phyloP scores from a whole-genome alignment of 2,329 filamentous ascomycete genomes.

The Orbilia oligospora region DNA sequence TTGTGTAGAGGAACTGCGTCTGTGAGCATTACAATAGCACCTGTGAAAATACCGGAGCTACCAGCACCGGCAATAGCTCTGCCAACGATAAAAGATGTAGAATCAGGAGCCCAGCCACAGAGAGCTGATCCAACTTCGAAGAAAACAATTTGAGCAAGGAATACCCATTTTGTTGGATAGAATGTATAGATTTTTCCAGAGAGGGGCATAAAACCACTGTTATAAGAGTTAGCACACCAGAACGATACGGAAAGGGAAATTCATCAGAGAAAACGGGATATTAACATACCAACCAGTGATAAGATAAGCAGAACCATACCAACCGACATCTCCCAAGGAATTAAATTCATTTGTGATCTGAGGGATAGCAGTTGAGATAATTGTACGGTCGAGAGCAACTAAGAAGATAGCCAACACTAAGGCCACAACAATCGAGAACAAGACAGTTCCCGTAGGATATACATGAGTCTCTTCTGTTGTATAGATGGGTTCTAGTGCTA shows the following conservation, averaged over 20 bases:
- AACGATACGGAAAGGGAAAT: conserved; percentile 61
- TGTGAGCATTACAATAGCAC: conserved; percentile 70
- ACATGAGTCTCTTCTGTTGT: conserved; percentile 35
- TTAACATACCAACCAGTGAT: conserved; percentile 66
- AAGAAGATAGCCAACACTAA: conserved; percentile 73
- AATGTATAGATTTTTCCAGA: conserved; percentile 68
- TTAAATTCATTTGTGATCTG: conserved; percentile 72
- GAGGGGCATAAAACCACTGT: conserved; percentile 66
- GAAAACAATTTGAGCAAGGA: conserved; percentile 53
- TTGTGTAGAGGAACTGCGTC: conserved; percentile 64
- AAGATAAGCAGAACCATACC: conserved; percentile 68
- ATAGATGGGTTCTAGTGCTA: conserved; percentile 5
- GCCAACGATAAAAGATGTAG: conserved; percentile 71
- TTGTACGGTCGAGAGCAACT: conserved; percentile 74
- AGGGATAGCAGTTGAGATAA: conserved; percentile 72
- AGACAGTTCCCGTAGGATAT: conserved; percentile 45
- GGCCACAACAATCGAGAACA: conserved; percentile 66
- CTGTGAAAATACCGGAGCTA: conserved; percentile 71
- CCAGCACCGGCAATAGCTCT: conserved; percentile 72
- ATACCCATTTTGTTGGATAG: conserved; percentile 66
- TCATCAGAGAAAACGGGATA: neutral
- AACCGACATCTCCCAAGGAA: conserved; percentile 67
- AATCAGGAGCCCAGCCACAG: conserved; percentile 72
- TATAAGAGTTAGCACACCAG: conserved; percentile 8
- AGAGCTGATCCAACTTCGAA: conserved; percentile 69